Base-by-base conservation (phyloP, 768 basidiomycete genomes). In the Chiua virens region DNA sequence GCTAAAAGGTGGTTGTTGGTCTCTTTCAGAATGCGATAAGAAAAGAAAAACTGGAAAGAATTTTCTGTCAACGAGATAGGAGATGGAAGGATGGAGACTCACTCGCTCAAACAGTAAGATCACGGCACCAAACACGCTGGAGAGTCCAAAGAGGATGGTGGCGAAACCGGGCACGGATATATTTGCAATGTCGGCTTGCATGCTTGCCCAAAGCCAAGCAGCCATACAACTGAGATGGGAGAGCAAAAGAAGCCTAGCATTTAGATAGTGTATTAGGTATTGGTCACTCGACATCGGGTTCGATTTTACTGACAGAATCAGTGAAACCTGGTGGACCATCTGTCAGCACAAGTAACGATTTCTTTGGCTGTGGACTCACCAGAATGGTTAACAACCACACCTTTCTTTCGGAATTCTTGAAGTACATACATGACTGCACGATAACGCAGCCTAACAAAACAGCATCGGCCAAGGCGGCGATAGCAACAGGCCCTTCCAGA, bases 351-450 rank as follows among this genome's bases (percentile, higher is more conserved):
- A 18, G 30, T 14, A 11, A 42, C 23, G 7, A 15, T 23, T 18
- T 34, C 10, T 4, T 37, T 7, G 18, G 23, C 15, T 5, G 18
- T 40, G 21, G 25, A 55, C 64, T 60, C 27, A 65, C 64, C 55
- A 62, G 22, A 37, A 44, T 0, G 21, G 46, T 63, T 22, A 53
- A 34, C 13, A 39, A 36, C 57, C 60, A 62, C 18, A 27, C 6
- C 20, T 60, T 53, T 3, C 49, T 37, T 42, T 45, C 49, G 42
- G 55, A 41, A 36, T 57, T 65, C 15, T 53, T 57, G 63, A 51
- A 65, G 49, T 65, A 67, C 41, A 65, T 43, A 50, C 53, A 62
- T 7, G 57, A 60, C 47, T 65, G 64, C 34, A 67, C 50, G 32
- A 67, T 41, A 38, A 44, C 48, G 34, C 65, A 60, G 45, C 64